Evolutionary conservation across 164 flowering plant species (phyloP), one percentile per base, ranked within the genome.

Genomic region (Brasenia schreberi): DNA sequence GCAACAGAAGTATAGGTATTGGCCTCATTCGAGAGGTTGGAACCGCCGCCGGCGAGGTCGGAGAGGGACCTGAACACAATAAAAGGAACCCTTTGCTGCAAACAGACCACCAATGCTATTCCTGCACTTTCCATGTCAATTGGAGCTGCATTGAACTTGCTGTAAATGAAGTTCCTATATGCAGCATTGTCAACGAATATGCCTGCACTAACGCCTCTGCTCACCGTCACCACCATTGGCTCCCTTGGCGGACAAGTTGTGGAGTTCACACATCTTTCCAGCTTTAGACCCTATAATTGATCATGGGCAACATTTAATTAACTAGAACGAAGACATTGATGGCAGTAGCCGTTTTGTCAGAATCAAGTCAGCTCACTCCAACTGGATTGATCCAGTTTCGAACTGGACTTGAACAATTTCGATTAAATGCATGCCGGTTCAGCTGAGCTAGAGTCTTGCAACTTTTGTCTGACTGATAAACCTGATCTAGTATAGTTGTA

Each of bases 261-360:
- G 18, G 79, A 69, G 10, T 88, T 83, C 3, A 82, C 69, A 64
- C 96, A 86, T 6, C 73, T 44, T 6, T 63, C 77, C 43, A 87
- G 68, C 67, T 77, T 75, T 80, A 81, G 11, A 4, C n/a, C 82
- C 88, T 86, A 70, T 7, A 49, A 9, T 49, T 14, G 12, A 14
- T 14, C 56, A 49, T 9, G 4, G 7, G 7, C 12, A 49, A 49
- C 53, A 12, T 1, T 49, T 9, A 9, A 49, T 9, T 49, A 49
- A 49, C 16, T 9, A 5, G 56, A 6, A 49, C 1, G 56, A 9
- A 49, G 16, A 49, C 16, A 49, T 49, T 9, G 56, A 6, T 49
- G 56, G 16, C 4, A 3, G 56, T 9, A 49, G 16, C 12, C 2
- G 16, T 49, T 49, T 33, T 33, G 39, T 33, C 39, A 33, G 39